Evolutionary conservation across 116 monocot species (phyloP), one percentile per base, ranked within the genome.

Genomic region (Zostera marina): DNA sequence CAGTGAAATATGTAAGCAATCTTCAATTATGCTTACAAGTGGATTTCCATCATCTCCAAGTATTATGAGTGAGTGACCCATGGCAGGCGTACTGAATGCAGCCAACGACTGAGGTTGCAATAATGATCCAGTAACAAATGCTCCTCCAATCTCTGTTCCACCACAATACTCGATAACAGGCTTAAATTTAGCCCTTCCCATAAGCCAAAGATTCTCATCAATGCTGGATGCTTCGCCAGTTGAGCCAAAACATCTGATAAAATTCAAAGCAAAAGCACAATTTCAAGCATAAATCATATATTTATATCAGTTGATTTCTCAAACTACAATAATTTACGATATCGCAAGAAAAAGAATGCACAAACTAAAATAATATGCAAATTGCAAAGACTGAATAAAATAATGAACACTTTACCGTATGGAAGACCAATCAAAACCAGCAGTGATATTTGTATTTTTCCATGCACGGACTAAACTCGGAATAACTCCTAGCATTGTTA

Each of bases 121-220:
- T 22, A 85, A 54, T 4, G 94, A 96, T 17, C 94, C 94, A 68
- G 76, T 41, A 63, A 82, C 77, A 74, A 96, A 96, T 53, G 67
- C 89, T 65, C 94, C 94, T 20, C 89, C 94, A 62, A 96, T 85
- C 59, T 96, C 94, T 48, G 94, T 96, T 14, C 94, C 94, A 60
- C 94, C 89, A 70, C 94, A 96, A 22, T 89, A 89, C 62, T 94
- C 94, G 42, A 94, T 94, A 25, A 94, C 71, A 46, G 94, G 94
- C 75, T 80, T 88, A 74, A 88, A 94, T 24, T 68, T 12, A 46
- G 88, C 88, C 71, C 94, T 79, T 59, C 94, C 88, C 94, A 88
- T 94, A 40, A 88, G 67, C 94, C 88, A 88, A 32, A 94, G 74
- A 63, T 94, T 88, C 53, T 94, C 94, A 63, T 88, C 82, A 16